Conservation (phyloP, 495 filamentous ascomycete species). For the Aspergillus kassunensis region DNA sequence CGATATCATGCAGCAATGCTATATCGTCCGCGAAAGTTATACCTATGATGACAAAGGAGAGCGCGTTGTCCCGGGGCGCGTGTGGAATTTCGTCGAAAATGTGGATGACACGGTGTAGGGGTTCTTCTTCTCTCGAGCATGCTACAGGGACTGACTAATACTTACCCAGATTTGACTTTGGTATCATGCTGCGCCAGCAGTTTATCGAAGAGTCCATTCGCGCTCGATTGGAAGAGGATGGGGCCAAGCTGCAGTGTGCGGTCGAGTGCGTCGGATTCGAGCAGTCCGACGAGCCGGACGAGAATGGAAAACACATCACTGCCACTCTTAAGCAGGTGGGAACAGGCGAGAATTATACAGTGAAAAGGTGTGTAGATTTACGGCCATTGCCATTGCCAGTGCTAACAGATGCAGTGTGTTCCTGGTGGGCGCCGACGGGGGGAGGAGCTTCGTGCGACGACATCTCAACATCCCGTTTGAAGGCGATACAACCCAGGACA, state of each 20-base stretch:
- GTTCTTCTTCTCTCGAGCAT: too few species aligned
- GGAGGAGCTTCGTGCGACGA: constrained; percentile 39
- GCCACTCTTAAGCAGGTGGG: too few species aligned
- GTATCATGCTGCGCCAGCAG: constrained; percentile 10
- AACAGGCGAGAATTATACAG: too few species aligned
- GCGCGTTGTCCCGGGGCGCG: constrained; percentile 6
- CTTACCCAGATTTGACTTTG: constrained; percentile 5
- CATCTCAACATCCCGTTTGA: constrained; percentile 40
- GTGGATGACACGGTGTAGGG: constrained; percentile 1
- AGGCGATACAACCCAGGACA: constrained; percentile 38
- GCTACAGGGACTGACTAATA: too few species aligned
- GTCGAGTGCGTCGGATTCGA: too few species aligned
- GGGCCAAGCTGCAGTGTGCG: too few species aligned
- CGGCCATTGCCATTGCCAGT: too few species aligned
- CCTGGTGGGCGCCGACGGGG: constrained; percentile 47
- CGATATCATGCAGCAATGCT: constrained; percentile 45
- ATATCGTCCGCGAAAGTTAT: constrained; percentile 34
- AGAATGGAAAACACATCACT: too few species aligned
- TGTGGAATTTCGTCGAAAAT: constrained; percentile 20
- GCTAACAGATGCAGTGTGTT: too few species aligned
- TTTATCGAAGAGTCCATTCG: constrained; percentile 7
- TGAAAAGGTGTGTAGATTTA: too few species aligned
- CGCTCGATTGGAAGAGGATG: neutral
- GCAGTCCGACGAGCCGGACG: too few species aligned
- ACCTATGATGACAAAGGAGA: constrained; percentile 43